These are phyloP conservation scores for Ogataea minuta DNA, from an alignment of 805 yeast species.

Conservation along the genomic window DNA sequence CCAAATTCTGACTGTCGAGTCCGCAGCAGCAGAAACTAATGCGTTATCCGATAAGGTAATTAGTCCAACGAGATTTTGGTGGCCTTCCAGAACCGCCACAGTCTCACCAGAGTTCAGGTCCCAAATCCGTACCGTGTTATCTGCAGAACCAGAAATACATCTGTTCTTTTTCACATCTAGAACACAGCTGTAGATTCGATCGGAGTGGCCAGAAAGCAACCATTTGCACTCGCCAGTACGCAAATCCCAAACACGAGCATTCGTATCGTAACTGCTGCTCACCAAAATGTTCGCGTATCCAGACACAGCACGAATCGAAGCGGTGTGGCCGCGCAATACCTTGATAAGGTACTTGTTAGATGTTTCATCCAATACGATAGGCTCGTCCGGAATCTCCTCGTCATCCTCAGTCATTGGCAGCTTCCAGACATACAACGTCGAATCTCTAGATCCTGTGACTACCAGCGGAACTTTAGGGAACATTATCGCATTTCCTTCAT, in stretches of 20 bases:
- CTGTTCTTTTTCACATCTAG: conserved; percentile 72
- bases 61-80: conserved; percentile 85
- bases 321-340: conserved; percentile 71
- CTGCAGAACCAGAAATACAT: conserved; percentile 91
- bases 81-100: conserved; percentile 75
- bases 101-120: conserved; percentile 74
- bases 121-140: conserved; percentile 87
- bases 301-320: conserved; percentile 80
- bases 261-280: conserved; percentile 88
- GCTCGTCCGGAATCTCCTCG: conserved; percentile 37
- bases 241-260: conserved; percentile 90
- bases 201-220: conserved; percentile 79
- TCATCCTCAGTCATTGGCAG: conserved; percentile 51
- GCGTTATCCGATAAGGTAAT: conserved; percentile 72
- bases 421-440: conserved; percentile 71
- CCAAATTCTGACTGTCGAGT: conserved; percentile 89
- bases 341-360: conserved; percentile 65
- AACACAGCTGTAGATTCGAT: conserved; percentile 85
- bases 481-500: conserved; percentile 52
- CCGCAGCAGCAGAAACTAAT: conserved; percentile 94
- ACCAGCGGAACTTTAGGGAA: conserved; percentile 68
- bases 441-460: conserved; percentile 86
- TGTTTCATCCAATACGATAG: conserved; percentile 38
- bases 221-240: conserved; percentile 69
- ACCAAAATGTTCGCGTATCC: conserved; percentile 82